phyloP scores from a whole-genome alignment of 2,329 filamentous ascomycete species.

The Colletotrichum brevisporum region DNA sequence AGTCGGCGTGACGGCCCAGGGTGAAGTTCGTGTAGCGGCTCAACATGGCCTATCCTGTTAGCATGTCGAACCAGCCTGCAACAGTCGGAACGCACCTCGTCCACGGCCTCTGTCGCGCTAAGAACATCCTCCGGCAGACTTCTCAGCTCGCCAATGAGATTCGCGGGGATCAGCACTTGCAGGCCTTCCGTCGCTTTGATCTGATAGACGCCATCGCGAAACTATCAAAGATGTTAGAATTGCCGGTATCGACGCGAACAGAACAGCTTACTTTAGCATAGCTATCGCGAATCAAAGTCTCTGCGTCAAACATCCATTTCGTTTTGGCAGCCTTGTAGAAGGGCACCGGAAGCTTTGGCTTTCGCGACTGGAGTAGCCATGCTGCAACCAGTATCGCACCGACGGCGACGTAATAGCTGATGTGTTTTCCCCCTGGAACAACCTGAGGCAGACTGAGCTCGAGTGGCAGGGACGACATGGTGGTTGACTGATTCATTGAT shows the following conservation, averaged over 20 bases:
- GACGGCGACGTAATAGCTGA: conserved; percentile 59
- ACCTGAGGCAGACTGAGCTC: conserved; percentile 47
- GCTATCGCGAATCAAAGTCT: conserved; percentile 62
- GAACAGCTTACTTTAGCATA: conserved; percentile 59
- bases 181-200: conserved; percentile 66
- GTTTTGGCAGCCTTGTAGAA: conserved; percentile 63
- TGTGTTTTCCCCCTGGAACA: conserved; percentile 47
- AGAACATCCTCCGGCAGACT: conserved; percentile 63
- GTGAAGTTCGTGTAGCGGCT: conserved; percentile 66
- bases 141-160: conserved; percentile 62
- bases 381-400: conserved; percentile 52
- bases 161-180: conserved; percentile 62
- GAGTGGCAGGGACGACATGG: conserved; percentile 42
- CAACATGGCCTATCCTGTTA: conserved; percentile 59
- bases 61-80: background rate
- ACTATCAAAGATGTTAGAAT: conserved; percentile 48
- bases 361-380: conserved; percentile 56
- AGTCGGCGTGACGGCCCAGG: conserved; percentile 61
- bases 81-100: conserved; percentile 53
- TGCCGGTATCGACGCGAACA: background rate
- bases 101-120: conserved; percentile 63
- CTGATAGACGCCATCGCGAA: conserved; percentile 64
- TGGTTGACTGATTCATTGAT: conserved; percentile 38
- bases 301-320: conserved; percentile 67
- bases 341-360: conserved; percentile 54